Evolutionary conservation across 495 filamentous ascomycete species (phyloP), one percentile per base, ranked within the genome.

Genomic region (Talaromyces adpressus): DNA sequence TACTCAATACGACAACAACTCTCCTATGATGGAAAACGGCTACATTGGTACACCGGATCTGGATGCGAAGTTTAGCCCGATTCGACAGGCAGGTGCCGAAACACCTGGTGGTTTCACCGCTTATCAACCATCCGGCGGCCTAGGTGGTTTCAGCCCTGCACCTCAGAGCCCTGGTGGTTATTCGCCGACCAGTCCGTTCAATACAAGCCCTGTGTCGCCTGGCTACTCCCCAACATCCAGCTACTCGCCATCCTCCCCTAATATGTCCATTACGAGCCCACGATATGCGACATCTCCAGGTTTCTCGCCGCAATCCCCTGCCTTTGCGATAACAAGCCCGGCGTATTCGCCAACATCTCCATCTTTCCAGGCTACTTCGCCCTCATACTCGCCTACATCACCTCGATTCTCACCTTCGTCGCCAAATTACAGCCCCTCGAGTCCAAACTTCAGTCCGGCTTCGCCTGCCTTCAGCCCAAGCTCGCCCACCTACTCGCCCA

Each of bases 1-100:
- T 23, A 99, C 94, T 20, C 95, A 95, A 6, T 99, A 99, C 72
- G 94, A 97, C 68, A 89, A 86, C 51, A 90, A 88, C 60, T 97
- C 94, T 27, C 94, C 94, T 6, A 86, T 93, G 81, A 85, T 86
- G 32, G 92, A 93, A 67, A 87, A 82, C 61, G 86, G 86, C 14
- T 90, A 87, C 74, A 80, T 89, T 64, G 83, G 89, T 63, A 89
- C 90, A 6, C 88, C 91, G 29, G 89, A 91, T 67, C 88, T 88
- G 61, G 87, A 89, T 68, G 88, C 93, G 64, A 74, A 75, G 25
- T 99, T 98, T 86, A 97, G 92, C 20, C 94, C 94, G 34, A 94
- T 99, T 63, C 87, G 87, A 47, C 84, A 89, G 64, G 79, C 84
- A 20, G 89, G 87, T 6, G 85, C 88, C 12, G 91, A 94, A 61